phyloP scores from a whole-genome alignment of 441 rosid species.

The Croton laevigatus region DNA sequence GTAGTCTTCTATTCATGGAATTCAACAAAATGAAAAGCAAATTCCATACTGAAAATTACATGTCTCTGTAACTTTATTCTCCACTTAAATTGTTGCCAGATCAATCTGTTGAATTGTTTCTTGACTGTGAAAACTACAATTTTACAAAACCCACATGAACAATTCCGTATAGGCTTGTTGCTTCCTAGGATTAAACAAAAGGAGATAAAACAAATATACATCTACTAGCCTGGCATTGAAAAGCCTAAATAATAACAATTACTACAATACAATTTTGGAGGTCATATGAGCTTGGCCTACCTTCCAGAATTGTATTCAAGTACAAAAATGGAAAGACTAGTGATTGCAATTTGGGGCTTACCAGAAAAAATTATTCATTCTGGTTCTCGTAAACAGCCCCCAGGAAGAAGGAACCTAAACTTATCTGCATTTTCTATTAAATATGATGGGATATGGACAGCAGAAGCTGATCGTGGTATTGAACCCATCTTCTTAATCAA shows the following conservation, averaged over 20 bases:
- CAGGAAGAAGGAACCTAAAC: slow-evolving; percentile 78
- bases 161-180: neutral
- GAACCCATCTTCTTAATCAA: slow-evolving; percentile 79
- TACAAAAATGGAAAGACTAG: neutral
- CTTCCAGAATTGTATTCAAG: neutral
- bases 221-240: neutral
- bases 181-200: neutral
- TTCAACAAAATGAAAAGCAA: too few relatives aligned
- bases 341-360: neutral
- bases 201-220: neutral
- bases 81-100: neutral
- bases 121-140: neutral
- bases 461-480: slow-evolving; percentile 64
- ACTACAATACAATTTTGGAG: neutral
- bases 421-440: slow-evolving; percentile 67
- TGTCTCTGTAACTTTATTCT: too few relatives aligned
- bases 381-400: slow-evolving; percentile 57
- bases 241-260: neutral
- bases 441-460: slow-evolving; percentile 80
- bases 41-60: too few relatives aligned
- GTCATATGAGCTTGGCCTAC: neutral
- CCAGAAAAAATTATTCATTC: slow-evolving; percentile 25
- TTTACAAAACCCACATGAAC: neutral
- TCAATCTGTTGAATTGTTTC: neutral
- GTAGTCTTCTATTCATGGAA: too few relatives aligned